Percentiles rank a stretch among this genome's conserved stretches.
These are phyloP conservation scores for Phaeosphaeria sp. DNA, from an alignment of 2,329 filamentous ascomycete species.

Conservation along the genomic window DNA sequence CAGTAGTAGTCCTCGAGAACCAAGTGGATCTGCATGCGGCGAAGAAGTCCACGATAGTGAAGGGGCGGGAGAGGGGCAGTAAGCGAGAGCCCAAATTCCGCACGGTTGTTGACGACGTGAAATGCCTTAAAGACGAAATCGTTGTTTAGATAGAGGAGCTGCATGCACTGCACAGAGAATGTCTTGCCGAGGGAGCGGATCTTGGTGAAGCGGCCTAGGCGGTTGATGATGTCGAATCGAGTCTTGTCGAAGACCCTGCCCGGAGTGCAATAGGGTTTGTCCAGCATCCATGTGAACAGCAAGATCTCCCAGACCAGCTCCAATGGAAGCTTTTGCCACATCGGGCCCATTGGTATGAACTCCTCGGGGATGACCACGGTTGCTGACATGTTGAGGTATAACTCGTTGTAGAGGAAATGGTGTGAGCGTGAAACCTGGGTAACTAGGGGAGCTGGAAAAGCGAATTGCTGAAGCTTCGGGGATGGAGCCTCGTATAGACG, in stretches of 20 bases:
- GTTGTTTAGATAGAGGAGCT: conserved; percentile 1
- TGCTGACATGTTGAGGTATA: neutral
- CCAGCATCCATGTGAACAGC: conserved; percentile 5
- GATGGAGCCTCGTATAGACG: neutral
- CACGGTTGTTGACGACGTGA: neutral
- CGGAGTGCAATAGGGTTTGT: conserved; percentile 1
- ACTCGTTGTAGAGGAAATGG: neutral
- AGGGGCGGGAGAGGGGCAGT: conserved; percentile 4
- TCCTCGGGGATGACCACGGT: conserved; percentile 19
- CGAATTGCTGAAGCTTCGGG: neutral
- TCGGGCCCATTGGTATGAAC: conserved; percentile 1
- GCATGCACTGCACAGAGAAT: conserved; percentile 11
- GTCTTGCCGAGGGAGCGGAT: conserved; percentile 10
- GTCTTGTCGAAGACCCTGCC: conserved; percentile 4
- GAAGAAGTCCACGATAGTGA: conserved; percentile 3
- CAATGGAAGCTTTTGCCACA: neutral
- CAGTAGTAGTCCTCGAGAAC: conserved; percentile 13
- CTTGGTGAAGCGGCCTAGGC: conserved; percentile 3
- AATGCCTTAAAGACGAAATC: neutral
- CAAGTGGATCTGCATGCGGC: conserved; percentile 11
- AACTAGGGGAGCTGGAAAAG: neutral
- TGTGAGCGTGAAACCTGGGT: neutral
- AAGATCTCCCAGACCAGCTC: conserved; percentile 17
- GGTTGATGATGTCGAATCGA: conserved; percentile 11
- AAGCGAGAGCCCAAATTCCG: neutral